These are phyloP conservation scores for Andrographis paniculata DNA, from an alignment of 305 asterid species.

Conservation along the genomic window DNA sequence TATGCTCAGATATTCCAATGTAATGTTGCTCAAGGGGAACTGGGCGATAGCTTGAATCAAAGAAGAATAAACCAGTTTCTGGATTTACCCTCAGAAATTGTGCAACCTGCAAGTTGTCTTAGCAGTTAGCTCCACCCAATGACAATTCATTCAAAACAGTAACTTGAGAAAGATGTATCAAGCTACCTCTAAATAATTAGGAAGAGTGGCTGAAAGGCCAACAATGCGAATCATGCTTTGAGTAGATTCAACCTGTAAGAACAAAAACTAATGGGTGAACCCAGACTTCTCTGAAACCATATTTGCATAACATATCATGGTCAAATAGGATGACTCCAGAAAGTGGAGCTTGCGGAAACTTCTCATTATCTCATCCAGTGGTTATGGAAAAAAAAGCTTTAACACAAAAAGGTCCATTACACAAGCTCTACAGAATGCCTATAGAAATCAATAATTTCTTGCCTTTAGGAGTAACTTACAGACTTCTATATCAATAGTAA, in stretches of 20 bases:
- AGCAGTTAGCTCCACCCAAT: conserved; percentile 11
- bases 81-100: conserved; percentile 94
- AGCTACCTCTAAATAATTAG: conserved; percentile 89
- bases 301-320: neutral
- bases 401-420: neutral
- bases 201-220: conserved; percentile 98
- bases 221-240: conserved; percentile 98
- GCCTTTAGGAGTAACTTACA: neutral
- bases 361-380: neutral
- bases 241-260: conserved; percentile 85
- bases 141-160: conserved; percentile 13
- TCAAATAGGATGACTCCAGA: neutral
- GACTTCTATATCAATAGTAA: neutral
- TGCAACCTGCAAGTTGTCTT: conserved; percentile 53
- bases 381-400: neutral
- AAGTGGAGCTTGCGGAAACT: neutral
- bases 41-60: conserved; percentile 93
- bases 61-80: conserved; percentile 88
- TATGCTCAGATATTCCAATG: conserved; percentile 82
- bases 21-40: conserved; percentile 97
- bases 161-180: conserved; percentile 17
- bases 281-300: neutral
- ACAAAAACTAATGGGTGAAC: conserved; percentile 20
- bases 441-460: neutral
- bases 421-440: neutral